Evolutionary conservation across 2,329 filamentous ascomycete species (phyloP).

Genomic region (Colletotrichum karsti): DNA sequence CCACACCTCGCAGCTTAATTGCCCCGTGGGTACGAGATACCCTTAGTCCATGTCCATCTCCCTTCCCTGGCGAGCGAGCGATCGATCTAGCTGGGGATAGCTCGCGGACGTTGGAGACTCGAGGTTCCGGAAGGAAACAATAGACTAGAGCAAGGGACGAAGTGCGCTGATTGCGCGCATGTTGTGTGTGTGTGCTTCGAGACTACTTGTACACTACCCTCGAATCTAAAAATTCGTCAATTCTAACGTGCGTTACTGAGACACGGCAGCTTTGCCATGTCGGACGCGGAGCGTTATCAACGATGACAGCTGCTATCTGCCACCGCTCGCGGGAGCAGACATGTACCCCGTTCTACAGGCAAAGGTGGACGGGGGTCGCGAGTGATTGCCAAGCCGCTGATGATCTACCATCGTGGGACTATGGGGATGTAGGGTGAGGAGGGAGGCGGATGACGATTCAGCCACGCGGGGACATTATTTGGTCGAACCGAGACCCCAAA

Average conservation of each 20-base stretch:
- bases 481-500: constrained; percentile 5
- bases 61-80: not conserved
- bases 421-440: not conserved
- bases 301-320: not conserved
- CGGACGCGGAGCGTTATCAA: not conserved
- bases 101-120: not conserved
- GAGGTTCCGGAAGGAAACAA: constrained; percentile 16
- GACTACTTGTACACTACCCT: not conserved
- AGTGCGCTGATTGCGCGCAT: not conserved
- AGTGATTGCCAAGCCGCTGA: not conserved
- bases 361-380: not conserved
- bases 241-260: constrained; percentile 11
- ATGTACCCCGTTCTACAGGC: not conserved
- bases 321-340: not conserved
- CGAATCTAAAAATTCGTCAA: constrained; percentile 3
- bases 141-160: constrained; percentile 17
- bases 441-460: not conserved
- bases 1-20: constrained; percentile 20
- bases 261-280: constrained; percentile 12
- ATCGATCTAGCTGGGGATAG: not conserved
- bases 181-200: not conserved
- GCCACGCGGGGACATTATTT: not conserved
- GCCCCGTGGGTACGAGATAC: not conserved
- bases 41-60: constrained; percentile 11
- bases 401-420: constrained; percentile 3